Base-by-base conservation (phyloP, 1,284 basidiomycete genomes). In the Cystobasidium slooffiae region DNA sequence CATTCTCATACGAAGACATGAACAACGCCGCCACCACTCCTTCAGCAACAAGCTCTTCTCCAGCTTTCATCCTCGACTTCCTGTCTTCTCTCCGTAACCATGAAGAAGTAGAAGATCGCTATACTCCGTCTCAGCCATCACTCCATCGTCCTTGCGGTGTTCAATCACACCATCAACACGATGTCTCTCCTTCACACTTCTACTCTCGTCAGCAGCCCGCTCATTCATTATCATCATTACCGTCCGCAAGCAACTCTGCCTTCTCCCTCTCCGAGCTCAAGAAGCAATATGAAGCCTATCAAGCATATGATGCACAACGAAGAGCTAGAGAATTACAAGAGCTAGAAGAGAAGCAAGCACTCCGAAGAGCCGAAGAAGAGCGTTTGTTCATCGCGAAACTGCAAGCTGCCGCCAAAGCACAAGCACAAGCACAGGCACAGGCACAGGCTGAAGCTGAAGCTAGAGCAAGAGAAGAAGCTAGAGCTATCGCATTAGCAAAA, bases 401-500 rank as follows among this genome's bases (percentile, higher is more conserved):
- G 1, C 49, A 66, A 66, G 64, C 64, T 53, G 41, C 41, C 9
- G 49, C 51, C 6, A 37, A 22, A 20, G 64, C 64, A 22, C 49
- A 53, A 52, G 64, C 64, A 41, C 37, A 59, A 44, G 53, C 52
- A 20, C n/a, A 68, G 24, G 52, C 43, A 18, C 24, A 56, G 22
- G 65, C 65, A 41, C 14, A 56, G 39, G 51, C 49, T 18, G 39
- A 55, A 68, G 64, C 64, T 10, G 14, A 47, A n/a, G 64, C 62
- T 24, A 37, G 7, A 58, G 20, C 20, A 58, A 14, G 55, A 14
- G 55, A 14, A 58, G 55, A 22, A 31, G 31, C 31, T 31, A 44
- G 20, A 49, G 43, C 41, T 24, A n/a, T 63, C 5, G 63, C 63
- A 49, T 14, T 49, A 22, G 49, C 52, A n/a, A 22, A 37, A 10